Base-by-base conservation (phyloP, 2,329 filamentous ascomycete genomes). In the Geosmithia morbida region DNA sequence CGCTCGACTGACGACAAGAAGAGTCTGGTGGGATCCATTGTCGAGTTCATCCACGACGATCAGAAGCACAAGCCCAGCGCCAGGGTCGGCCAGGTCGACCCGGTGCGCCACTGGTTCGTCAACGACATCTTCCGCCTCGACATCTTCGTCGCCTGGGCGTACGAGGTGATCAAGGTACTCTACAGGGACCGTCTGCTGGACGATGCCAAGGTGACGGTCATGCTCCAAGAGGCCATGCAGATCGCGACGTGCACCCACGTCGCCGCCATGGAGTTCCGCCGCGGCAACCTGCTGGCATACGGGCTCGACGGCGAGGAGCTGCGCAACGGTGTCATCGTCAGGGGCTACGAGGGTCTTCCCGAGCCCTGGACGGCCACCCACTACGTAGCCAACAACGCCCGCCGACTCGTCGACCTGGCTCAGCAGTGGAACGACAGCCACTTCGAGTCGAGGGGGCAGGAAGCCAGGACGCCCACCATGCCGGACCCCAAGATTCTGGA, bases 71-170 rank as follows among this genome's bases (percentile, higher is more conserved):
- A 79, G 47, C 74, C 79, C 3, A 71, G 82, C 46, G 65, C 71
- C 29, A 76, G 77, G 39, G 70, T 73, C 19, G 81, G 80, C n/a
- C 83, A 92, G 59, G 76, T 82, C 10, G 87, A 95, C 57, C 71
- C 75, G 7, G 79, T 95, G 16, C 78, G 88, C n/a, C 81, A 87
- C 55, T 96, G 86, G 79, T 94, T 96, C 57, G 72, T 88, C 51
- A 75, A 84, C 54, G 85, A 89, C 57, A 71, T 88, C 30, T 77
- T 77, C 62, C 75, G 76, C 26, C 72, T 94, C 53, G 79, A 88
- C 48, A 70, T 85, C 48, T 79, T 92, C 42, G 72, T 94, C 44
- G 83, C 85, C 1, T 92, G 85, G 83, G 80, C 84, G 8, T 85
- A 79, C 55, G 81, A 85, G 59, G 79, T 81, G 14, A 81, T 90